Evolutionary conservation across 2,329 filamentous ascomycete species (phyloP).

Genomic region (Sporothrix phasma): DNA sequence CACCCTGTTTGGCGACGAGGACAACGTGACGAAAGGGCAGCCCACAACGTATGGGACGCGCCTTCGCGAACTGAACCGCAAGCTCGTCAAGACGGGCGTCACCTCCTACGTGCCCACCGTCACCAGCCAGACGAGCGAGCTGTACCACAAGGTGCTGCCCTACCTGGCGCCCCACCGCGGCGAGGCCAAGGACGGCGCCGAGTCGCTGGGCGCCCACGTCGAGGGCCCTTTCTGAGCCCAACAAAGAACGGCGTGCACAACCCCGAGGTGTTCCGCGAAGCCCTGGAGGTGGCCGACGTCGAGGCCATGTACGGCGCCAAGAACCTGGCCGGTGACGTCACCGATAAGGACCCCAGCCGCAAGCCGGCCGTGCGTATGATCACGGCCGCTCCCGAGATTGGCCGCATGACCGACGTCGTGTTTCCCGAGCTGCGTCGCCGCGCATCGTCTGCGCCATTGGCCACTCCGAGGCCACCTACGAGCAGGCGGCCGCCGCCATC

Average conservation of each 20-base stretch:
- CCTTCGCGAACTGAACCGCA: slow-evolving; percentile 60
- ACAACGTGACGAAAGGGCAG: background rate
- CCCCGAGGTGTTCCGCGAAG: slow-evolving; percentile 56
- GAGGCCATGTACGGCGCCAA: slow-evolving; percentile 60
- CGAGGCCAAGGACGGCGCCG: slow-evolving; percentile 54
- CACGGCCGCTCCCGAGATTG: slow-evolving; percentile 75
- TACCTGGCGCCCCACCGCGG: slow-evolving; percentile 63
- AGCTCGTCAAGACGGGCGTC: slow-evolving; percentile 68
- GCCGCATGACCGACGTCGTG: slow-evolving; percentile 59
- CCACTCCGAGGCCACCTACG: slow-evolving; percentile 80
- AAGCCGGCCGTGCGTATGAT: slow-evolving; percentile 60
- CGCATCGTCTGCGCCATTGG: slow-evolving; percentile 70
- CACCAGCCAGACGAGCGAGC: slow-evolving; percentile 67
- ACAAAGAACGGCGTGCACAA: slow-evolving; percentile 84
- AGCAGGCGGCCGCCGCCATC: slow-evolving; percentile 63
- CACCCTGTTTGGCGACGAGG: slow-evolving; percentile 52
- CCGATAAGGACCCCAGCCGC: slow-evolving; percentile 13
- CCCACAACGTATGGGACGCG: slow-evolving; percentile 56
- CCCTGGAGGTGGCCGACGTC: slow-evolving; percentile 54
- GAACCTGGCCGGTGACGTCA: slow-evolving; percentile 43
- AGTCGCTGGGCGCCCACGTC: slow-evolving; percentile 81
- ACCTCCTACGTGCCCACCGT: slow-evolving; percentile 82
- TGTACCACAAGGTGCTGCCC: slow-evolving; percentile 73
- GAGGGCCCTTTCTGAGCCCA: slow-evolving; percentile 82
- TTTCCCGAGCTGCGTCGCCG: slow-evolving; percentile 48